Evolutionary conservation across 352 stramenopile genomes (phyloP).

Genomic region (Globisporangium iwayamae): DNA sequence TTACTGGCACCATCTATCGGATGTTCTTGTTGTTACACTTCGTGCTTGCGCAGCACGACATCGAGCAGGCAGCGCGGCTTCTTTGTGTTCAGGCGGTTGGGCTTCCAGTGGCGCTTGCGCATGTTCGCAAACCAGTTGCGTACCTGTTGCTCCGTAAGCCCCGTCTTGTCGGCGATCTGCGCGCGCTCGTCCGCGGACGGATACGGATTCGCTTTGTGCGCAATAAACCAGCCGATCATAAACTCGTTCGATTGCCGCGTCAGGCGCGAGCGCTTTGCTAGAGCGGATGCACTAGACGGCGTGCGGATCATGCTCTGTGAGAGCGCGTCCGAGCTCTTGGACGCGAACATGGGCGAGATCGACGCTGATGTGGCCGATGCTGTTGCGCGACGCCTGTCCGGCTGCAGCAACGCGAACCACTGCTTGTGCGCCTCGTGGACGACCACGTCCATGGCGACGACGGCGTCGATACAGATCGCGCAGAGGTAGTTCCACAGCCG

Average conservation of each 20-base stretch:
- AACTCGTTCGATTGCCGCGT: constrained; percentile 81
- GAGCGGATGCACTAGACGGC: constrained; percentile 5
- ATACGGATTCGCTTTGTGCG: constrained; percentile 84
- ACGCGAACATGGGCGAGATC: constrained; percentile 30
- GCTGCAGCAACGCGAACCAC: constrained; percentile 18
- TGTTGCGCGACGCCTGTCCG: constrained; percentile 15
- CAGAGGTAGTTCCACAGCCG: constrained; percentile 52
- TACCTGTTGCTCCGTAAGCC: constrained; percentile 76
- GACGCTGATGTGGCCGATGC: constrained; percentile 12
- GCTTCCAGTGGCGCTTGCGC: constrained; percentile 87
- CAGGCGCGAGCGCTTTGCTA: constrained; percentile 51
- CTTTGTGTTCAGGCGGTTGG: constrained; percentile 58
- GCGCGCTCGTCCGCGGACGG: constrained; percentile 57
- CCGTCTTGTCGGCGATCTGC: constrained; percentile 65
- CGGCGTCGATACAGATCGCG: constrained; percentile 33
- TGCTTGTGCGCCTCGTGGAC: constrained; percentile 22
- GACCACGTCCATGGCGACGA: constrained; percentile 31
- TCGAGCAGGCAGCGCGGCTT: constrained; percentile 79
- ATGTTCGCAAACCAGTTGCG: constrained; percentile 90
- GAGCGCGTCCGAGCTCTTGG: constrained; percentile 33
- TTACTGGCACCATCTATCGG: neutral
- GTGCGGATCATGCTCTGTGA: constrained; percentile 31
- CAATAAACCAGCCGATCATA: constrained; percentile 82
- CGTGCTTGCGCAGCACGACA: constrained; percentile 64
- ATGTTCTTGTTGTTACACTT: constrained; percentile 21